Conservation (phyloP, 331 rosid genomes). For the Cucumis variabilis region DNA sequence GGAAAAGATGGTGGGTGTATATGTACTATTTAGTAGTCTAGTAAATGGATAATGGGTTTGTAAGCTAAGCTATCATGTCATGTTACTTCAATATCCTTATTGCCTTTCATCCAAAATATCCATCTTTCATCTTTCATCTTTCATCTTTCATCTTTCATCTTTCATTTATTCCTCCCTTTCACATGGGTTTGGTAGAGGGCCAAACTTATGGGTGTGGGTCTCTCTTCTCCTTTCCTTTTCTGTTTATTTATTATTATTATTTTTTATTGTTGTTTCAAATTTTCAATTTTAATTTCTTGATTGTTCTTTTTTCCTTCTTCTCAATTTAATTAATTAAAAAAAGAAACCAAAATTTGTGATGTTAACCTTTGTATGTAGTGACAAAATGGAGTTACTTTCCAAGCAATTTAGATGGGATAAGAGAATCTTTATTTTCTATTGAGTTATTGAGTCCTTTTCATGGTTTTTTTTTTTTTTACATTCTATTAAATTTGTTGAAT, state of each 20-base stretch:
- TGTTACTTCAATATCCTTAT: slow-evolving; percentile 11
- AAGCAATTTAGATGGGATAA: neutral
- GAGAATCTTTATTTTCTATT: neutral
- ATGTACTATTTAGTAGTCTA: neutral
- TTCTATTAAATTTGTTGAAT: no score
- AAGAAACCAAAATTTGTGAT: neutral
- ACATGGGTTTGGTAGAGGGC: slow-evolving; percentile 14
- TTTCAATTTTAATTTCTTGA: neutral
- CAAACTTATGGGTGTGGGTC: slow-evolving; percentile 20
- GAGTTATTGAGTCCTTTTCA: neutral
- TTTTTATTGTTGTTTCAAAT: neutral
- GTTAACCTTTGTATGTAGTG: neutral
- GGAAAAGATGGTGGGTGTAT: neutral
- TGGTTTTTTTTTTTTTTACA: no score
- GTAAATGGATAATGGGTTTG: neutral
- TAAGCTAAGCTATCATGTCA: slow-evolving; percentile 27
- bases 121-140: neutral
- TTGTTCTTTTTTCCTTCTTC: neutral
- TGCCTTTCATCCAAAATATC: slow-evolving; percentile 19
- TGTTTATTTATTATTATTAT: neutral
- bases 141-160: neutral
- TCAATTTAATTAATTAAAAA: neutral
- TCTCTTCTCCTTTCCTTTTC: slow-evolving; percentile 6
- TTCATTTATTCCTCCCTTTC: neutral
- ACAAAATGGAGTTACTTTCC: neutral